Conservation (phyloP, 2,329 filamentous ascomycete genomes). For the Stenocarpella maydis region DNA sequence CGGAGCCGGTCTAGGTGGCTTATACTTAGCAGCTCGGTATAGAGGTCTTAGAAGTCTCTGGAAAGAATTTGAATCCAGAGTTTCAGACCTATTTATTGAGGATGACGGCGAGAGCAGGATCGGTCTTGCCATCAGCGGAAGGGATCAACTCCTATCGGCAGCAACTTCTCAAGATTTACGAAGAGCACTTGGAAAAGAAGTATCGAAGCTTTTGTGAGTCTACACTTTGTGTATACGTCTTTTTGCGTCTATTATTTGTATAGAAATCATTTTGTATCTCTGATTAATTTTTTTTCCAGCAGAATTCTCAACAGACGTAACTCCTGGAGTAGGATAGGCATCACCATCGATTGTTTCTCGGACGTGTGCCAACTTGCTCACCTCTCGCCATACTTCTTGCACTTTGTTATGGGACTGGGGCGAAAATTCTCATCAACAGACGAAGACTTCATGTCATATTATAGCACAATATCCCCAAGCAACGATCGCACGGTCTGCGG, state of each 20-base stretch:
- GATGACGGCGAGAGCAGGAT: background rate
- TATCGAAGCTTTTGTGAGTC: too few species aligned
- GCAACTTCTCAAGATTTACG: too few species aligned
- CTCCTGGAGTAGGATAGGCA: conserved; percentile 19
- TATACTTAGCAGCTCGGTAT: background rate
- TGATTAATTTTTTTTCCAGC: too few species aligned
- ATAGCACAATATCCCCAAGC: background rate
- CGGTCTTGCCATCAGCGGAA: background rate
- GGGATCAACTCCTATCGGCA: background rate
- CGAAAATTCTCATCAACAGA: background rate
- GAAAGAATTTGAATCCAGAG: conserved; percentile 10
- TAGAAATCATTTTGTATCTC: too few species aligned
- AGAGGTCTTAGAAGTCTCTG: conserved; percentile 1
- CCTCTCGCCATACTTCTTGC: background rate
- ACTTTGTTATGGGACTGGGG: background rate
- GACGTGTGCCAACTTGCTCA: background rate
- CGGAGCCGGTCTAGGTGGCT: background rate
- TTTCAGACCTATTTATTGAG: conserved; percentile 3
- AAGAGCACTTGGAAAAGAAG: too few species aligned
- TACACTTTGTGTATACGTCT: too few species aligned
- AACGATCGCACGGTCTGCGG: too few species aligned
- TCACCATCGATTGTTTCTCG: background rate
- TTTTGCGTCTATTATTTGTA: too few species aligned
- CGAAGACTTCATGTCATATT: conserved; percentile 16
- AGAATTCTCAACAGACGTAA: background rate